phyloP scores from a whole-genome alignment of 202 grass and related monocot species.

The Hordeum pubiflorum region DNA sequence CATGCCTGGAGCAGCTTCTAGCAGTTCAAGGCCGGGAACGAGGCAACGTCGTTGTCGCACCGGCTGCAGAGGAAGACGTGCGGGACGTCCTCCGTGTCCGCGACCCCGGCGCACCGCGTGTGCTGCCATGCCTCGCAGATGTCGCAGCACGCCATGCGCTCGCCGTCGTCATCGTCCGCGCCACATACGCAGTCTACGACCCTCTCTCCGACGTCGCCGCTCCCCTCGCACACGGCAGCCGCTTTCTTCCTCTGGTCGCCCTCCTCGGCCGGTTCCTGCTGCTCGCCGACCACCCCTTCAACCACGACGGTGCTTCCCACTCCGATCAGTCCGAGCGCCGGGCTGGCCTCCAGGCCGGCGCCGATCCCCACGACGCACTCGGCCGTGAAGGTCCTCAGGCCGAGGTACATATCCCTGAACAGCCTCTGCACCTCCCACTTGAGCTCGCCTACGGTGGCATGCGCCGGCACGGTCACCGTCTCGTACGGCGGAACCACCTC shows the following conservation, averaged over 20 bases:
- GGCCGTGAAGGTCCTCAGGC: conserved; percentile 54
- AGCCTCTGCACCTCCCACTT: conserved; percentile 63
- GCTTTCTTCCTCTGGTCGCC: background rate
- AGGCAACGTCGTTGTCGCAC: conserved; percentile 62
- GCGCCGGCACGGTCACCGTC: conserved; percentile 38
- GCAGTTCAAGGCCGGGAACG: conserved; percentile 44
- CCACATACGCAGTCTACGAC: conserved; percentile 59
- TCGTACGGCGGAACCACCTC: conserved; percentile 43
- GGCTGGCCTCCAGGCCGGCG: conserved; percentile 22
- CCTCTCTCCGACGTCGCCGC: conserved; percentile 5
- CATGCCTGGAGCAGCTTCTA: conserved; percentile 7
- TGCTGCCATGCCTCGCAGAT: conserved; percentile 89
- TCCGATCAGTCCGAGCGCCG: conserved; percentile 32
- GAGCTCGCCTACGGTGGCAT: conserved; percentile 62
- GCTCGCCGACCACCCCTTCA: conserved; percentile 34
- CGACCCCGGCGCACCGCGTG: conserved; percentile 50
- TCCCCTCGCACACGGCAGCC: conserved; percentile 45
- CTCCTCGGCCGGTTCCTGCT: background rate
- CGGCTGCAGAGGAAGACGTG: conserved; percentile 63
- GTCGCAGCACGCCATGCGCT: conserved; percentile 76
- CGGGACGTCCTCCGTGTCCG: conserved; percentile 49
- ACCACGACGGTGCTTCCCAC: conserved; percentile 39
- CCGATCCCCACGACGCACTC: conserved; percentile 35
- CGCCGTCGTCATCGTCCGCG: conserved; percentile 64
- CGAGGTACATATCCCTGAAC: conserved; percentile 68